phyloP scores from a whole-genome alignment of 768 basidiomycete species.

The Boletellus sp. region DNA sequence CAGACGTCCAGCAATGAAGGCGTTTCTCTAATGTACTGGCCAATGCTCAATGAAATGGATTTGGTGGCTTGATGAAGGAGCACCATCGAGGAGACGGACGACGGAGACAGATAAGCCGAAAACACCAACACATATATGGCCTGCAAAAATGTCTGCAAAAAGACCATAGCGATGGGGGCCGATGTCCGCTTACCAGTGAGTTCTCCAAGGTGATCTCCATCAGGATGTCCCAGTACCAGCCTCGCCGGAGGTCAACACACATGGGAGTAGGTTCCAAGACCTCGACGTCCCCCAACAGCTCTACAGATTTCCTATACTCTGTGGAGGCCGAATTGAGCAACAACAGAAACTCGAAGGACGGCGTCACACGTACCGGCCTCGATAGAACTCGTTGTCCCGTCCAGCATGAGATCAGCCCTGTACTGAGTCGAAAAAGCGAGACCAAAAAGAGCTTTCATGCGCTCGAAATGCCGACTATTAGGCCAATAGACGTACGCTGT shows the following conservation, averaged over 20 bases:
- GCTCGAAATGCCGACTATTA: constrained; percentile 33
- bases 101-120: constrained; percentile 24
- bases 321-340: background rate
- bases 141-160: constrained; percentile 11
- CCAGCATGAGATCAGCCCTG: constrained; percentile 35
- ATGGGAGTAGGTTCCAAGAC: constrained; percentile 27
- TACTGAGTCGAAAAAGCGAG: constrained; percentile 37
- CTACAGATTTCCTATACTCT: constrained; percentile 38
- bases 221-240: constrained; percentile 39
- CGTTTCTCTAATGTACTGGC: constrained; percentile 3
- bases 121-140: constrained; percentile 21
- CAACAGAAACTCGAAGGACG: background rate
- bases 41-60: constrained; percentile 16
- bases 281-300: constrained; percentile 29
- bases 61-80: constrained; percentile 34
- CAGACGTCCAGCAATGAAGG: constrained; percentile 12
- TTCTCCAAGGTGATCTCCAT: constrained; percentile 29
- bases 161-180: background rate
- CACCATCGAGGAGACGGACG: constrained; percentile 31
- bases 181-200: constrained; percentile 29
- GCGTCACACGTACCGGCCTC: constrained; percentile 24
- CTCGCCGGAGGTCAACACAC: constrained; percentile 8
- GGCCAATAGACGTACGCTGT: constrained; percentile 42
- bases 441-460: constrained; percentile 37
- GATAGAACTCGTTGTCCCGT: constrained; percentile 33